These are phyloP conservation scores for Fomitopsis schrenkii DNA, from an alignment of 1,284 basidiomycete genomes.

Conservation along the genomic window DNA sequence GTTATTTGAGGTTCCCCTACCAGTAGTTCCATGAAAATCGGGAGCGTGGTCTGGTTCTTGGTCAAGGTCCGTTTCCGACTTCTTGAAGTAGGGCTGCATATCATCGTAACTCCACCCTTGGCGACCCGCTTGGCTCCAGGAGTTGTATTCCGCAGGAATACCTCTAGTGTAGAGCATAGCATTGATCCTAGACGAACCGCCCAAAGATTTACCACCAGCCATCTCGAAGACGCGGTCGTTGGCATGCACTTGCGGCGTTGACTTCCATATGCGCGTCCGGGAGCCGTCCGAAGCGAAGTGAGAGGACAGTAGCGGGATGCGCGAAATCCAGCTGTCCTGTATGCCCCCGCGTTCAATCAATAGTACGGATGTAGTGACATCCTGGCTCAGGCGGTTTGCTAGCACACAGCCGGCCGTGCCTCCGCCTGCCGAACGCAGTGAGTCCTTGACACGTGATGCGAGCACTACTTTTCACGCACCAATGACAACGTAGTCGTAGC, in stretches of 20 bases:
- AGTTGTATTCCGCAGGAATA: conserved; percentile 33
- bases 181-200: conserved; percentile 4
- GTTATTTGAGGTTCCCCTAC: neutral
- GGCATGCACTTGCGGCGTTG: conserved; percentile 9
- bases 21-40: conserved; percentile 1
- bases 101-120: conserved; percentile 36
- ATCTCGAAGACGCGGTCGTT: conserved; percentile 2
- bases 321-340: neutral
- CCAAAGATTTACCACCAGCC: neutral
- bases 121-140: conserved; percentile 30
- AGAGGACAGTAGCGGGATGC: neutral
- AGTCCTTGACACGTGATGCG: neutral
- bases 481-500: neutral
- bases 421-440: neutral
- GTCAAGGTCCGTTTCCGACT: conserved; percentile 23
- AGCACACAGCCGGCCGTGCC: conserved; percentile 1
- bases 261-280: neutral
- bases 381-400: neutral
- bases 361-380: neutral
- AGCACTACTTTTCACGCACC: neutral
- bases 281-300: neutral
- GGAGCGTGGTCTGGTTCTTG: neutral
- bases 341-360: neutral
- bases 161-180: conserved; percentile 29
- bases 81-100: conserved; percentile 34